phyloP scores from a whole-genome alignment of 352 stramenopile species.

The Globisporangium parvum region DNA sequence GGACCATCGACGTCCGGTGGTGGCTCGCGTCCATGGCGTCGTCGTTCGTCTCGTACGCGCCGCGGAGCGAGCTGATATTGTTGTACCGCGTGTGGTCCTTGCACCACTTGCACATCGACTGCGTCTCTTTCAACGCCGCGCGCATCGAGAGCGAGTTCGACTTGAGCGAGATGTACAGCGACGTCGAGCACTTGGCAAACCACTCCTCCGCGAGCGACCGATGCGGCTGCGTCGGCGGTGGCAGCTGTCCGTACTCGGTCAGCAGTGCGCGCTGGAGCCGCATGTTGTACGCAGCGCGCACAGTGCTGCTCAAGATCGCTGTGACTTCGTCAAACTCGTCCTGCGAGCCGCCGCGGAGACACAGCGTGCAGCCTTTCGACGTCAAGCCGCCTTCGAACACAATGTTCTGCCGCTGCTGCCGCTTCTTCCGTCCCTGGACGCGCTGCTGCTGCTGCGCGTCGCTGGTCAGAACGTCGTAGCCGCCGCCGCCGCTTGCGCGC shows the following conservation, averaged over 20 bases:
- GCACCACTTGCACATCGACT: constrained; percentile 81
- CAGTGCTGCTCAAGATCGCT: constrained; percentile 47
- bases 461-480: constrained; percentile 11
- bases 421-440: constrained; percentile 27
- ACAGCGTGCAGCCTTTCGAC: constrained; percentile 76
- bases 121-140: constrained; percentile 71
- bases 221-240: constrained; percentile 38
- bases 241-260: constrained; percentile 52
- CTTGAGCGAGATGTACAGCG: constrained; percentile 80
- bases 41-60: constrained; percentile 24
- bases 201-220: constrained; percentile 75
- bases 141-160: constrained; percentile 84
- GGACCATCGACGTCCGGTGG: constrained; percentile 10
- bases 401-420: constrained; percentile 75
- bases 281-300: constrained; percentile 78
- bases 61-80: constrained; percentile 76
- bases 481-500: constrained; percentile 18
- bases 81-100: constrained; percentile 78
- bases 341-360: constrained; percentile 55
- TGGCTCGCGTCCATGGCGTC: constrained; percentile 5
- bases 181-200: constrained; percentile 76
- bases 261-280: constrained; percentile 59
- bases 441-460: constrained; percentile 2
- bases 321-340: constrained; percentile 70
- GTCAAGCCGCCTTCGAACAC: constrained; percentile 79